A percentile compares a stretch with the other conserved stretches of the same genome.
Evolutionary conservation across 306 rosid genomes (phyloP).

Genomic region (Quercus suber): DNA sequence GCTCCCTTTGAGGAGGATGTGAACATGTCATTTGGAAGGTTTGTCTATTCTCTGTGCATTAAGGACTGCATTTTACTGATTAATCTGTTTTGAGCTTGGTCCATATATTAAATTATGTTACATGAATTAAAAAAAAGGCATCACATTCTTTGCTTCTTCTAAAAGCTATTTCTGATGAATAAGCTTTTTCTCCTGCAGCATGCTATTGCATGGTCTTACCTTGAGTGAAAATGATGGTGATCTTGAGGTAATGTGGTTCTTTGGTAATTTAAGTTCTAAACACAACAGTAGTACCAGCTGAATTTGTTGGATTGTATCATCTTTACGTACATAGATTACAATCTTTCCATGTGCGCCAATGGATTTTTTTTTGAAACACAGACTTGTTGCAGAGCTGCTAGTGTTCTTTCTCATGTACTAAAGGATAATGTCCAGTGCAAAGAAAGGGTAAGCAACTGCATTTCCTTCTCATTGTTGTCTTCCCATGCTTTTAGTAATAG

Average conservation of each 20-base stretch:
- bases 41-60: conserved; percentile 31
- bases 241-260: conserved; percentile 67
- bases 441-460: conserved; percentile 68
- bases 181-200: conserved; percentile 54
- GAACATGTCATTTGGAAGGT: conserved; percentile 98
- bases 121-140: conserved; percentile 11
- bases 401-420: conserved; percentile 87
- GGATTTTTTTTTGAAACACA: conserved; percentile 26
- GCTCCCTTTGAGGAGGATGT: conserved; percentile 78
- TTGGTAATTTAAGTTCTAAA: not conserved
- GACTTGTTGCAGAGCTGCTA: conserved; percentile 95
- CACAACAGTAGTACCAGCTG: conserved; percentile 4
- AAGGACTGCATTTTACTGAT: conserved; percentile 2
- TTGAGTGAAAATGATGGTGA: conserved; percentile 78
- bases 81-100: not conserved
- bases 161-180: conserved; percentile 15
- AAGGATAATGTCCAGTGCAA: conserved; percentile 84
- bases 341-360: not conserved
- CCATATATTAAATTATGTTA: conserved; percentile 1
- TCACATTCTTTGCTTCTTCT: conserved; percentile 2
- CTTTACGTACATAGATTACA: not conserved
- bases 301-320: conserved; percentile 16
- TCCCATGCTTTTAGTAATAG: not conserved
- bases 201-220: conserved; percentile 81
- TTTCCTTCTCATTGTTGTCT: not conserved